A percentile compares a stretch with the other conserved stretches of the same genome.
Evolutionary conservation across 306 rosid genomes (phyloP).

Genomic region (Quercus alba): DNA sequence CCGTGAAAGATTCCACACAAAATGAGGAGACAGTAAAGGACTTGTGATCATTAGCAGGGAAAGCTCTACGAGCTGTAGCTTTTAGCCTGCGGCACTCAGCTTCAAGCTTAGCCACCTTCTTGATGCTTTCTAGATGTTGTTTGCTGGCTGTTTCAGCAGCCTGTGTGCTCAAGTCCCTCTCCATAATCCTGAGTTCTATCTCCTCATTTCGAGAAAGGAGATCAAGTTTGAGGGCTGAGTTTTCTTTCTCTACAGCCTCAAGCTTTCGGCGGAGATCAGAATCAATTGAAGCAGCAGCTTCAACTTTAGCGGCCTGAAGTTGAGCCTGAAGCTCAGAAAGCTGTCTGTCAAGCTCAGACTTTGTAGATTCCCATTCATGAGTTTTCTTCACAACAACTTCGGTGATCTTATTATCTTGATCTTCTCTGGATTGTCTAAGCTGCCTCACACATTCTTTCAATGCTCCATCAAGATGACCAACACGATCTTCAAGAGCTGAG

Average conservation of each 20-base stretch:
- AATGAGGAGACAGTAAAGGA: conserved; percentile 42
- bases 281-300: conserved; percentile 37
- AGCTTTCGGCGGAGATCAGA: conserved; percentile 43
- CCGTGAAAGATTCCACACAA: conserved; percentile 50
- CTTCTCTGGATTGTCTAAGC: conserved; percentile 81
- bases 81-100: conserved; percentile 70
- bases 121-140: conserved; percentile 64
- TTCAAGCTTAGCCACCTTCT: conserved; percentile 74
- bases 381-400: conserved; percentile 47
- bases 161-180: conserved; percentile 68
- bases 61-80: conserved; percentile 44
- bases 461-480: conserved; percentile 81
- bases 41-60: conserved; percentile 32
- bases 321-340: conserved; percentile 50
- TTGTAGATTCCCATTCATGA: conserved; percentile 55
- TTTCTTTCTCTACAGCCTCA: conserved; percentile 52
- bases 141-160: conserved; percentile 81
- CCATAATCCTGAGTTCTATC: conserved; percentile 49
- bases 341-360: conserved; percentile 52
- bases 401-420: conserved; percentile 50
- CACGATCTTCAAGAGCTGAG: conserved; percentile 67
- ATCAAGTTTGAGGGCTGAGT: conserved; percentile 47
- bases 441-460: conserved; percentile 81
- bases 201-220: conserved; percentile 58
- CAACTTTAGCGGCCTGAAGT: conserved; percentile 58